Evolutionary conservation across 2,329 filamentous ascomycete species (phyloP).

Genomic region (Pleurostoma richardsiae): DNA sequence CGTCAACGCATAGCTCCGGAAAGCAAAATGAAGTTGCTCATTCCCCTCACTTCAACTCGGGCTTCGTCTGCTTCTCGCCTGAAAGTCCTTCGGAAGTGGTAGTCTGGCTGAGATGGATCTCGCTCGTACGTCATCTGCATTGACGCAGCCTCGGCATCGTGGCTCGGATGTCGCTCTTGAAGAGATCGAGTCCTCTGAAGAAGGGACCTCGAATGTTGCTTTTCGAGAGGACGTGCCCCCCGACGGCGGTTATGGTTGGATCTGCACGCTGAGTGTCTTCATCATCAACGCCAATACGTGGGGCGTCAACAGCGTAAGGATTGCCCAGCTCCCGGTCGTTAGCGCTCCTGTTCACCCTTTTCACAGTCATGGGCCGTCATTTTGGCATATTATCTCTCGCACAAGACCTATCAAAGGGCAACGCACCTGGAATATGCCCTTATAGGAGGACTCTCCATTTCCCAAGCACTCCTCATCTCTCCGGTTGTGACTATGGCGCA

Average conservation of each 20-base stretch:
- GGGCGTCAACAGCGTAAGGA: conserved; percentile 30
- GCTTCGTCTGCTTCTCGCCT: no score
- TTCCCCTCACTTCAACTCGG: no score
- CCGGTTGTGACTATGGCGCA: conserved; percentile 28
- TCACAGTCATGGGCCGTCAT: conserved; percentile 44
- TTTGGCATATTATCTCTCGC: conserved; percentile 49
- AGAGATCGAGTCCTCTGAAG: no score
- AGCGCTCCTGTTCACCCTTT: conserved; percentile 4
- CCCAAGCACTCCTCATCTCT: conserved; percentile 30
- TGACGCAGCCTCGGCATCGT: no score
- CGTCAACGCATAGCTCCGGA: no score
- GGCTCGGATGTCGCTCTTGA: no score
- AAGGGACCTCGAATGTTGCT: background rate
- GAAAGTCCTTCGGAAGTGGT: no score
- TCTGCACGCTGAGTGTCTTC: background rate
- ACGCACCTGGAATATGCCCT: conserved; percentile 53
- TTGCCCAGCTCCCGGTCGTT: background rate
- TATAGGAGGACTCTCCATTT: conserved; percentile 52
- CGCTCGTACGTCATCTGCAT: no score
- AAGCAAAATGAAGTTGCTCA: no score
- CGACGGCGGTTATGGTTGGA: background rate
- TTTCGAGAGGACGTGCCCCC: background rate
- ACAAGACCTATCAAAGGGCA: conserved; percentile 43
- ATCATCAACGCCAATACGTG: conserved; percentile 27
- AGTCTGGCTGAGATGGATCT: no score